A percentile compares a stretch with the other conserved stretches of the same genome.
Evolutionary conservation across 371 early-diverging fungal genomes (phyloP).

Genomic region (Amoeboaphelidium protococcarum): DNA sequence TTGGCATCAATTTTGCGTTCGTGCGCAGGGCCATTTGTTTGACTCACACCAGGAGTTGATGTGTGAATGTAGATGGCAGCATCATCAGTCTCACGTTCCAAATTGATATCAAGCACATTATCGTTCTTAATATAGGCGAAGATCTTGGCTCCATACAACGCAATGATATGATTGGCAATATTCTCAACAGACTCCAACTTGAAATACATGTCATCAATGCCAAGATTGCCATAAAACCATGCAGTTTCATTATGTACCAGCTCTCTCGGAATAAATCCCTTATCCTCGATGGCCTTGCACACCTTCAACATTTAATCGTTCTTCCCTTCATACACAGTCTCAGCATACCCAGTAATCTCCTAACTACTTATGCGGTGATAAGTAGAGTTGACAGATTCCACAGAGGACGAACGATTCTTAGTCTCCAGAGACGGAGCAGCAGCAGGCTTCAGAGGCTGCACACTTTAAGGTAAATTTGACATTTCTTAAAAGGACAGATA

Average conservation of each 20-base stretch:
- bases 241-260: conserved; percentile 66
- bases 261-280: conserved; percentile 71
- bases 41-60: conserved; percentile 72
- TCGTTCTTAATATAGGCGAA: conserved; percentile 68
- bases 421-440: too few relatives aligned
- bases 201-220: conserved; percentile 95
- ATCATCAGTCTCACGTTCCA: conserved; percentile 67
- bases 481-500: too few relatives aligned
- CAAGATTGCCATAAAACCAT: conserved; percentile 89
- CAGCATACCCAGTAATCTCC: conserved; percentile 26
- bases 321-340: conserved; percentile 62
- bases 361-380: background rate
- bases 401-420: too few relatives aligned
- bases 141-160: conserved; percentile 43
- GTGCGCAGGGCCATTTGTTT: conserved; percentile 53
- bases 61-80: conserved; percentile 89
- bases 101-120: conserved; percentile 53
- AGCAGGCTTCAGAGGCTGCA: too few relatives aligned
- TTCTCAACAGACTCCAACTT: conserved; percentile 60
- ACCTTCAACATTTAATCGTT: conserved; percentile 67
- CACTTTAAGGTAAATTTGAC: too few relatives aligned
- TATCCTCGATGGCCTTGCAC: conserved; percentile 41
- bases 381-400: too few relatives aligned
- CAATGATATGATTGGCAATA: conserved; percentile 81
- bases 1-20: conserved; percentile 72